Percentiles rank a stretch among this genome's conserved stretches.
These are phyloP conservation scores for Cinchona pubescens DNA, from an alignment of 257 asterid species.

Conservation along the genomic window DNA sequence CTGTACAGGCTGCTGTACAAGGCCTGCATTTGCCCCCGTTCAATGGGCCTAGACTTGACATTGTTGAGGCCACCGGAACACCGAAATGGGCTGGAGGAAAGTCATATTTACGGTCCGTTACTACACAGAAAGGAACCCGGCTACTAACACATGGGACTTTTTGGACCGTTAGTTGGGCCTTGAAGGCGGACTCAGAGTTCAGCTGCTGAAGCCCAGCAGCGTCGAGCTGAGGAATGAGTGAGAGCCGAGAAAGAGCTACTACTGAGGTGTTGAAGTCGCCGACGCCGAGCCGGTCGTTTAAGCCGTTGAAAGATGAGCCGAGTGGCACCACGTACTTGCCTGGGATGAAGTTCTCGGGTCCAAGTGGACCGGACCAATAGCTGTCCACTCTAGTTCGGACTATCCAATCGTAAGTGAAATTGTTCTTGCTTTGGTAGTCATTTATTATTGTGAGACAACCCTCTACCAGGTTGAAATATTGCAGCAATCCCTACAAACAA, in stretches of 20 bases:
- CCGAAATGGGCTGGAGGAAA: slow-evolving; percentile 66
- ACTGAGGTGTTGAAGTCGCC: slow-evolving; percentile 76
- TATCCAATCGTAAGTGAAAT: slow-evolving; percentile 88
- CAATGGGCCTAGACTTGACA: slow-evolving; percentile 77
- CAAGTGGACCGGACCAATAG: slow-evolving; percentile 67
- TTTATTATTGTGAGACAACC: slow-evolving; percentile 76
- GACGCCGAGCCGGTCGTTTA: slow-evolving; percentile 84
- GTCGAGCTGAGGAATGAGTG: slow-evolving; percentile 64
- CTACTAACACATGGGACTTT: slow-evolving; percentile 39
- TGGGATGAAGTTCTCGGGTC: slow-evolving; percentile 55
- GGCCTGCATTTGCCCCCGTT: slow-evolving; percentile 94
- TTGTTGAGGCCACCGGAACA: slow-evolving; percentile 71
- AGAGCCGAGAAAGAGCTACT: slow-evolving; percentile 82
- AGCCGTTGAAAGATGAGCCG: slow-evolving; percentile 81
- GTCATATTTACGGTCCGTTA: slow-evolving; percentile 62
- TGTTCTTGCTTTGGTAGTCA: slow-evolving; percentile 52
- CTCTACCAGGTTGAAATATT: slow-evolving; percentile 80
- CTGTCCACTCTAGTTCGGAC: slow-evolving; percentile 88
- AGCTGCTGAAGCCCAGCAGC: slow-evolving; percentile 52
- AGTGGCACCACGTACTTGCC: slow-evolving; percentile 73
- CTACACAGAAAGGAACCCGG: slow-evolving; percentile 69
- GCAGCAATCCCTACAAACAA: slow-evolving; percentile 70
- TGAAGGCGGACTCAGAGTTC: slow-evolving; percentile 82
- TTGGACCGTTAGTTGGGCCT: slow-evolving; percentile 63
- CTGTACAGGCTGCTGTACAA: slow-evolving; percentile 58